These are phyloP conservation scores for Cyclostephanos invisitatus DNA, from an alignment of 108 stramenopile genomes.

Conservation along the genomic window DNA sequence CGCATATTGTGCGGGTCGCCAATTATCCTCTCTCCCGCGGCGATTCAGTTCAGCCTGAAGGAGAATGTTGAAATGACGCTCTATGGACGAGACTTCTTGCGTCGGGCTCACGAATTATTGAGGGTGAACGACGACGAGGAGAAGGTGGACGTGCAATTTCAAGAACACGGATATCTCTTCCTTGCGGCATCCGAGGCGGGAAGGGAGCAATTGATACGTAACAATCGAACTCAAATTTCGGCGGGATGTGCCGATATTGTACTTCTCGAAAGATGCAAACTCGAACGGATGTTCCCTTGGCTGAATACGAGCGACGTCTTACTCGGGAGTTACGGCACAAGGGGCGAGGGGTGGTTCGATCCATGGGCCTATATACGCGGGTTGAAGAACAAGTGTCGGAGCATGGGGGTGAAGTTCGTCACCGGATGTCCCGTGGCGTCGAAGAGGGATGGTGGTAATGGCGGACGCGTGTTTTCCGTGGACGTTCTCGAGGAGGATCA, in stretches of 20 bases:
- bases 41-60: constrained; percentile 34
- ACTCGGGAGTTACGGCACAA: constrained; percentile 54
- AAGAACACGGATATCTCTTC: constrained; percentile 77
- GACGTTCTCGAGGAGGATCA: constrained; percentile 22
- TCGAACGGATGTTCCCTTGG: constrained; percentile 66
- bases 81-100: constrained; percentile 70
- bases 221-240: constrained; percentile 48
- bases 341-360: constrained; percentile 81
- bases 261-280: constrained; percentile 41
- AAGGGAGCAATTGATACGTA: constrained; percentile 43
- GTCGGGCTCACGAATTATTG: constrained; percentile 21
- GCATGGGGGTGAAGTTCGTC: constrained; percentile 50
- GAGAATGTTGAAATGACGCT: constrained; percentile 73
- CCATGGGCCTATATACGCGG: constrained; percentile 62
- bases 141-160: constrained; percentile 59
- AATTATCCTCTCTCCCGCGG: neutral
- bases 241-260: constrained; percentile 43
- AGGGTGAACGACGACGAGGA: constrained; percentile 37
- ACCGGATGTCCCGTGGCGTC: constrained; percentile 42
- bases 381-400: constrained; percentile 54
- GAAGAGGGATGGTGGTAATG: constrained; percentile 12
- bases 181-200: constrained; percentile 53
- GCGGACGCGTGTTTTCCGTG: constrained; percentile 49
- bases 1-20: neutral
- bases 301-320: constrained; percentile 60